phyloP scores from a whole-genome alignment of 345 rosid genomes.

The Boechera retrofracta region DNA sequence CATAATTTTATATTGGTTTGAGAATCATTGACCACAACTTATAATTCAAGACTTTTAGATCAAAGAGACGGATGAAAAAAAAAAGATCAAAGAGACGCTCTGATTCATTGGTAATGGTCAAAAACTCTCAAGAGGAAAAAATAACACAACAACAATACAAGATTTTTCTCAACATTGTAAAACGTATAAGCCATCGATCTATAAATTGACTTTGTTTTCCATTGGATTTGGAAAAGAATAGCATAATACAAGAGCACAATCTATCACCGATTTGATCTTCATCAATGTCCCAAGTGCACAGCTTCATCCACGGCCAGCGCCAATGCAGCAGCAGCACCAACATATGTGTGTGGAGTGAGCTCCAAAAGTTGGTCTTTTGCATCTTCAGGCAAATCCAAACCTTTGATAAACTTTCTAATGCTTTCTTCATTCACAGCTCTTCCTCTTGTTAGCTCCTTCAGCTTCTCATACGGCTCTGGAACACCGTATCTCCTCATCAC shows the following conservation, averaged over 20 bases:
- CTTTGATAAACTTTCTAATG: slow-evolving; percentile 67
- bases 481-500: slow-evolving; percentile 95
- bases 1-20: not conserved
- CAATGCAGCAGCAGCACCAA: slow-evolving; percentile 79
- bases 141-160: not conserved
- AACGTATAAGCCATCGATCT: not conserved
- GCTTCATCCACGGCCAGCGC: slow-evolving; percentile 57
- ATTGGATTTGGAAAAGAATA: not conserved
- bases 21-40: not conserved
- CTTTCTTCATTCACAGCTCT: slow-evolving; percentile 77
- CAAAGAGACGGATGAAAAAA: not conserved
- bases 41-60: not conserved
- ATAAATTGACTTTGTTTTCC: not conserved
- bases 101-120: not conserved
- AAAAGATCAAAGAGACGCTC: not conserved
- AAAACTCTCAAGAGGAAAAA: not conserved
- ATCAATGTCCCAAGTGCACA: slow-evolving; percentile 33
- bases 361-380: slow-evolving; percentile 69
- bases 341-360: slow-evolving; percentile 74
- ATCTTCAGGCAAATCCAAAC: slow-evolving; percentile 73
- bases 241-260: slow-evolving; percentile 15
- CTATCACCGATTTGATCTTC: not conserved
- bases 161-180: not conserved
- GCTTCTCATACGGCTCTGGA: slow-evolving; percentile 94
- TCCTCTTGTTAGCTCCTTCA: slow-evolving; percentile 92